Base-by-base conservation (phyloP, 2,329 filamentous ascomycete species). In the Aspergillus latus region DNA sequence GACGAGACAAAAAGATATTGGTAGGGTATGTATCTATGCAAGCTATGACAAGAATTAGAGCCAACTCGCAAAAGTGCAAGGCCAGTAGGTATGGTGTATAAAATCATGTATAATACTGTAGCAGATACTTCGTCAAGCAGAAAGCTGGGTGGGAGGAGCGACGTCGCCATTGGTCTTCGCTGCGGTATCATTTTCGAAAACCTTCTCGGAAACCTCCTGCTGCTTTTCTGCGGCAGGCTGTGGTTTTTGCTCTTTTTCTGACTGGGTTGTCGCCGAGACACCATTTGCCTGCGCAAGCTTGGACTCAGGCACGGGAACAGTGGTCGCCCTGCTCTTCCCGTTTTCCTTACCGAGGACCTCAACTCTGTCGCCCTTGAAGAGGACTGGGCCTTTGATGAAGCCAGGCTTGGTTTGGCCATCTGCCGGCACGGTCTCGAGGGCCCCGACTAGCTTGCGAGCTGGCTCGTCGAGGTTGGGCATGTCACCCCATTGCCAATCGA, bases 401-500 rank as follows among this genome's bases (percentile, higher is more conserved):
- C 57, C 54, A 28, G 66, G 68, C 37, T 66, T 68, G 5, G 62
- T 63, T 30, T 64, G 57, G 6, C 64, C 66, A 13, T 67, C 64
- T 2, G 57, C 57, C 1, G 66, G 62, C 1, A 67, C 59, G 8
- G 67, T 63, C 30, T 73, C 67, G 10, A 76, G 51, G 11, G 56
- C 64, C 9, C 70, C 64, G 28, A 73, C 61, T 6, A 74, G 50
- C 21, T 71, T 66, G 4, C 67, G 71, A 3, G 74, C 69, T 5
- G 71, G 65, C 30, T 73, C 73, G 63, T 96, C 92, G n/a, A 92
- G 75, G 50, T 84, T 82, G 5, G 89, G 87, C 73, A 87, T 78
- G 59, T 90, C 84, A 53, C 90, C 91, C 76, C 89, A 97, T 49
- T 82, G 76, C 77, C 89, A 97, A 26, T 96, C 88, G 7, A 97